phyloP scores from a whole-genome alignment of 2,329 filamentous ascomycete species.

The Botryotinia convoluta region DNA sequence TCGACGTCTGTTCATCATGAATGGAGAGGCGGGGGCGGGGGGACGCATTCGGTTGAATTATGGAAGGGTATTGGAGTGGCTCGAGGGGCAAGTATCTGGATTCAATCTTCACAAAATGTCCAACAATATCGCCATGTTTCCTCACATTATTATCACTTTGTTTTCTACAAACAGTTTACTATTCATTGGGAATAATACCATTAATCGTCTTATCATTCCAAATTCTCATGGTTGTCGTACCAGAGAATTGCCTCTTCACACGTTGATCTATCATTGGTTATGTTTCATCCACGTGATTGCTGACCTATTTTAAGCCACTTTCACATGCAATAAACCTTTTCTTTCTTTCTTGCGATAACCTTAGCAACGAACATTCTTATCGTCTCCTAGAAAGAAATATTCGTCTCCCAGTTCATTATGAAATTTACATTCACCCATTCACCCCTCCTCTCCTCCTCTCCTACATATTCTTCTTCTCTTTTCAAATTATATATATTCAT shows the following conservation, averaged over 20 bases:
- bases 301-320: not conserved
- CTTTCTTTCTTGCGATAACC: not conserved
- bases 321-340: slow-evolving; percentile 5
- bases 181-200: not conserved
- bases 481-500: not conserved
- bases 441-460: no score
- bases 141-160: not conserved
- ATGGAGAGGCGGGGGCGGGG: not conserved
- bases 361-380: slow-evolving; percentile 11
- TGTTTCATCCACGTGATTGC: slow-evolving; percentile 9
- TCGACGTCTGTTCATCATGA: not conserved
- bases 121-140: no score
- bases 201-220: no score
- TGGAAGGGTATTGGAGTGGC: not conserved
- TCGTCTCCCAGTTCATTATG: not conserved
- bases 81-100: not conserved
- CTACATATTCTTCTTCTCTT: no score
- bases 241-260: not conserved
- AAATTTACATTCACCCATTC: not conserved
- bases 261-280: slow-evolving; percentile 2
- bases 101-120: not conserved
- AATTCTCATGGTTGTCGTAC: not conserved
- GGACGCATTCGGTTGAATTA: not conserved
- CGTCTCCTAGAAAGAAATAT: slow-evolving; percentile 6
- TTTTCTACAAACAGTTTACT: rapidly evolving